A percentile compares a stretch with the other conserved stretches of the same genome.
Conservation (phyloP, 768 basidiomycete species). For the Piloderma croceum region DNA sequence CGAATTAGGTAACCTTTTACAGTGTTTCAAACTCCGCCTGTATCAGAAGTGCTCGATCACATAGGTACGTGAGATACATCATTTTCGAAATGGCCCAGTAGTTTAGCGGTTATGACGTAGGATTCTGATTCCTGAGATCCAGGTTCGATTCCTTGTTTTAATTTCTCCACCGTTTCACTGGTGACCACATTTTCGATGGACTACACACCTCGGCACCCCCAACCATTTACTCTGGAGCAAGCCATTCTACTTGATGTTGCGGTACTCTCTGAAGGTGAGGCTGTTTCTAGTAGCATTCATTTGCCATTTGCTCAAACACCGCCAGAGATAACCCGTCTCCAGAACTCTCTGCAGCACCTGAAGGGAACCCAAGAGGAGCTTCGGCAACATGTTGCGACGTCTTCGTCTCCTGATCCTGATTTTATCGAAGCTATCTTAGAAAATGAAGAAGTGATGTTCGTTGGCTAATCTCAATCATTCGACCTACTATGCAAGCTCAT, state of each 20-base stretch:
- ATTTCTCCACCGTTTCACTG: background rate
- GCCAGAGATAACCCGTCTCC: slow-evolving; percentile 70
- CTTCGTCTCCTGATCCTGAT: slow-evolving; percentile 46
- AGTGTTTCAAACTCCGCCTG: no score
- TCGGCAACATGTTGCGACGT: slow-evolving; percentile 37
- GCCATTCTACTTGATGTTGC: slow-evolving; percentile 60
- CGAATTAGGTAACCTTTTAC: no score
- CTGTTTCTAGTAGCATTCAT: background rate
- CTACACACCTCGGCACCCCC: slow-evolving; percentile 58
- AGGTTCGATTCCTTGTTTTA: slow-evolving; percentile 19
- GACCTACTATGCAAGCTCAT: background rate
- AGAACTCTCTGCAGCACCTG: slow-evolving; percentile 64
- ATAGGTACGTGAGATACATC: no score
- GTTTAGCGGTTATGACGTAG: slow-evolving; percentile 20
- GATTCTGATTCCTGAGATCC: slow-evolving; percentile 21
- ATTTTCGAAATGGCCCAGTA: slow-evolving; percentile 13
- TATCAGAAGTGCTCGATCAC: no score
- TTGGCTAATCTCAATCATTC: slow-evolving; percentile 2
- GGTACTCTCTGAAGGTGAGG: slow-evolving; percentile 64
- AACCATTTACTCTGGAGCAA: slow-evolving; percentile 70
- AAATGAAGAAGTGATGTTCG: slow-evolving; percentile 69
- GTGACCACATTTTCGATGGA: slow-evolving; percentile 40
- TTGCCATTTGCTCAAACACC: slow-evolving; percentile 4
- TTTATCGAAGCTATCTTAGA: slow-evolving; percentile 58
- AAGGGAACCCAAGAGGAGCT: slow-evolving; percentile 57